Base-by-base conservation (phyloP, 176 grass and related monocot species). In the Poa annua region DNA sequence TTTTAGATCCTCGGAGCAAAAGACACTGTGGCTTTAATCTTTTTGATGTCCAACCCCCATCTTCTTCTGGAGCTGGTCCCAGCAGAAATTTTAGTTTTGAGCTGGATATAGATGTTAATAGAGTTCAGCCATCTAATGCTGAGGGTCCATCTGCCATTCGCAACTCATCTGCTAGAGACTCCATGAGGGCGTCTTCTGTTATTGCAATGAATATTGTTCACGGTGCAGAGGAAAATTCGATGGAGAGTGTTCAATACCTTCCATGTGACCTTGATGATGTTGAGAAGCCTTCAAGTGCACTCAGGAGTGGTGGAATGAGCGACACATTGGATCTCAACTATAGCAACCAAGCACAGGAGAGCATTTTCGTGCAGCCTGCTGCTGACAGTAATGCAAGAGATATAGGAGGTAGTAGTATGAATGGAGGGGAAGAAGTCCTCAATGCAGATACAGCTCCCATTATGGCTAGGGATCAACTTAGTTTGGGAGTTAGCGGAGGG, bases 241-340 rank as follows among this genome's bases (percentile, higher is more conserved):
- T 92, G 93, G 97, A 99, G 47, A 99, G 97, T 80, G 97, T 99
- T 81, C 93, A 99, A 86, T 92, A 94, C 84, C 81, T 89, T 86
- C 97, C 97, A 20, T 87, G 91, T 79, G 92, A 93, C 91, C 80
- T 38, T 75, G 96, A 86, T 87, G 97, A 90, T 80, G 77, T 94
- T 84, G 86, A 89, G 65, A 87, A 88, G 84, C 90, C 86, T 80
- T 97, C 95, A 29, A 90, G 86, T 74, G 84, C 88, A 35, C 70
- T 91, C 60, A 90, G 95, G 85, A 97, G 88, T 73, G 88, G 74
- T 87, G 80, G 69, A 69, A 87, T 83, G 78, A 96, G 89, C 29
- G 91, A 96, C 36, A 57, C 87, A 16, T 86, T 96, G 86, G 97
- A 96, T 92, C 88, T 91, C 53, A 98, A 98, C 81, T 95, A 81